A percentile compares a stretch with the other conserved stretches of the same genome.
These are phyloP conservation scores for Ceriops zippeliana DNA, from an alignment of 345 rosid genomes.

Conservation along the genomic window DNA sequence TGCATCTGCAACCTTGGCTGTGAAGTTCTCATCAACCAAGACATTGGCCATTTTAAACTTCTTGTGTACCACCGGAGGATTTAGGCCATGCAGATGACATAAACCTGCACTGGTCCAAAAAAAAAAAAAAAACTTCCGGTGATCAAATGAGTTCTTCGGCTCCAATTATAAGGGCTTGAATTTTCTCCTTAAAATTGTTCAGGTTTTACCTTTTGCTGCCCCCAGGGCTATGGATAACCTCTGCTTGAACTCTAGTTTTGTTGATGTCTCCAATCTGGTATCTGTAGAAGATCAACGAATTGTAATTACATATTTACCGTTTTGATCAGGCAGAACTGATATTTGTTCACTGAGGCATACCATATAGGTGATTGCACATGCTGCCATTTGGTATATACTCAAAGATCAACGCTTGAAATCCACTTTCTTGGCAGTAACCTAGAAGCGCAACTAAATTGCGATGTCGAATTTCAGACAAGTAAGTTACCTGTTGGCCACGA, in stretches of 20 bases:
- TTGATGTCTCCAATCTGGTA: conserved; percentile 32
- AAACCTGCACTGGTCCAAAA: conserved; percentile 46
- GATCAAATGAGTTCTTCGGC: neutral
- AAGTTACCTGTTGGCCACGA: conserved; percentile 37
- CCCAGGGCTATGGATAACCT: conserved; percentile 60
- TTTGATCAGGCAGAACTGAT: conserved; percentile 2
- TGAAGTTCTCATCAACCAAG: conserved; percentile 61
- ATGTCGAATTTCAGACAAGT: conserved; percentile 54
- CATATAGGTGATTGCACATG: conserved; percentile 51
- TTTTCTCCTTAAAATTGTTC: conserved; percentile 4
- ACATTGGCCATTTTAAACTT: conserved; percentile 68
- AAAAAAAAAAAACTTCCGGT: conserved; percentile 13
- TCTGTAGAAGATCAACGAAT: conserved; percentile 30
- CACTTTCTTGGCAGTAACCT: conserved; percentile 56
- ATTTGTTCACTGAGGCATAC: conserved; percentile 27
- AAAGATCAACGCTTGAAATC: conserved; percentile 48
- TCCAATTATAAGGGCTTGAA: neutral
- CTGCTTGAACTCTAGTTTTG: conserved; percentile 56
- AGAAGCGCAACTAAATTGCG: conserved; percentile 55
- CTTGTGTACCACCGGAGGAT: conserved; percentile 60
- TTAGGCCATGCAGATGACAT: conserved; percentile 48
- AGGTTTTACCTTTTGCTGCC: conserved; percentile 62
- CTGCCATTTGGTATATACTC: conserved; percentile 67
- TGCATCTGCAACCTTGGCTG: conserved; percentile 56
- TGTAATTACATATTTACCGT: neutral